Conservation (phyloP, 768 basidiomycete genomes). For the Russula vinacea region DNA sequence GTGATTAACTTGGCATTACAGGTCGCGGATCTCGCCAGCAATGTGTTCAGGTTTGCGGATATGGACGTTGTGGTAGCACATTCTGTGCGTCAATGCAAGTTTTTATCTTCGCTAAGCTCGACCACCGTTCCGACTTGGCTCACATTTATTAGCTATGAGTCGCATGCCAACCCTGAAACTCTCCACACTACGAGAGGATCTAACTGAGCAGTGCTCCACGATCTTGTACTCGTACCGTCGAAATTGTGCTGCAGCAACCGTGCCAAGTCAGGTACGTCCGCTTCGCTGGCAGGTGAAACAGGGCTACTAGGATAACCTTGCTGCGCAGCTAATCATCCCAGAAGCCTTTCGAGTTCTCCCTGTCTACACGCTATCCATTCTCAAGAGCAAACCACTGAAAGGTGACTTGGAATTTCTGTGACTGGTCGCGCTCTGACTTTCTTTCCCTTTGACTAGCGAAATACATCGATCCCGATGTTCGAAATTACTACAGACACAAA, state of each 20-base stretch:
- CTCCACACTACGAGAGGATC: constrained; percentile 72
- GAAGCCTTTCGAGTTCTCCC: constrained; percentile 89
- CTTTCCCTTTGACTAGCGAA: constrained; percentile 50
- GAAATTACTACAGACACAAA: constrained; percentile 79
- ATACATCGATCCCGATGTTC: constrained; percentile 89
- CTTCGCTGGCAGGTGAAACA: neutral
- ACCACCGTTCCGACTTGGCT: constrained; percentile 7
- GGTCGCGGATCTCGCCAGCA: constrained; percentile 79
- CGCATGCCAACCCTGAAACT: constrained; percentile 58
- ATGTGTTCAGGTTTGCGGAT: constrained; percentile 89
- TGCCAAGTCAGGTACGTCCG: constrained; percentile 66
- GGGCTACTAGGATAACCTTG: constrained; percentile 16
- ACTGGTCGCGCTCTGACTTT: neutral
- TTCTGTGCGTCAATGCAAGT: constrained; percentile 73
- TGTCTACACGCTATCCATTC: constrained; percentile 71
- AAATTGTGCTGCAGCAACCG: constrained; percentile 79
- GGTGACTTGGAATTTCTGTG: constrained; percentile 40
- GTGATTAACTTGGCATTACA: constrained; percentile 82
- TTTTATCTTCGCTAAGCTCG: constrained; percentile 17
- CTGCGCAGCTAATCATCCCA: constrained; percentile 79
- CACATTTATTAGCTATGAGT: constrained; percentile 55
- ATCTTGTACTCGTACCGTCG: constrained; percentile 83
- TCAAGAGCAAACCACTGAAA: constrained; percentile 93
- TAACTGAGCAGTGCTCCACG: constrained; percentile 80
- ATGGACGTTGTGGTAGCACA: constrained; percentile 77